A percentile compares a stretch with the other conserved stretches of the same genome.
Conservation (phyloP, 148 eudicot genomes). For the Silene conica region DNA sequence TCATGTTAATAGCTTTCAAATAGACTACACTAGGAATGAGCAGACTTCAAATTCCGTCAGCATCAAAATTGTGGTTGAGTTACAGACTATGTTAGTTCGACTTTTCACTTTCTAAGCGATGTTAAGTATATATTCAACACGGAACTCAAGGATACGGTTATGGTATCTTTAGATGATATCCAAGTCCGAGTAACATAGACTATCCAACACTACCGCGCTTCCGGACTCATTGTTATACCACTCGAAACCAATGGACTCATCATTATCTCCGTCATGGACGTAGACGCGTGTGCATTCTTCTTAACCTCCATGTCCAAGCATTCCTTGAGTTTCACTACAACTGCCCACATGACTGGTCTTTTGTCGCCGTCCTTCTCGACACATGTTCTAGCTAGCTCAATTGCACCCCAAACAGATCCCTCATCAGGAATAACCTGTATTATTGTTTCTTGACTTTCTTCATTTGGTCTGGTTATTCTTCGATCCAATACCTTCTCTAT, state of each 20-base stretch:
- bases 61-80: no score
- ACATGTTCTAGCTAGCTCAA: constrained; percentile 4
- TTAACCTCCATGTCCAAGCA: constrained; percentile 4
- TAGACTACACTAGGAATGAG: no score
- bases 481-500: background rate
- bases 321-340: background rate
- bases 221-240: background rate
- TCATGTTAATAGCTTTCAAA: no score
- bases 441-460: background rate
- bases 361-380: background rate
- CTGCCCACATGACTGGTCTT: constrained; percentile 8
- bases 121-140: no score
- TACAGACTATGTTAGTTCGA: no score
- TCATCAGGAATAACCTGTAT: background rate
- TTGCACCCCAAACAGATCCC: background rate
- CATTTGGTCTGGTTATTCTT: background rate
- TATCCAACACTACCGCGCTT: background rate
- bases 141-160: no score
- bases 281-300: background rate
- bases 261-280: background rate
- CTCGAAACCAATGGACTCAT: background rate
- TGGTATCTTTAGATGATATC: no score
- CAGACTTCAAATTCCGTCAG: no score
- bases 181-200: no score
- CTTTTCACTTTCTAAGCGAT: no score